A percentile compares a stretch with the other conserved stretches of the same genome.
phyloP scores from a whole-genome alignment of 305 asterid species.

The Fraxinus paxiana region DNA sequence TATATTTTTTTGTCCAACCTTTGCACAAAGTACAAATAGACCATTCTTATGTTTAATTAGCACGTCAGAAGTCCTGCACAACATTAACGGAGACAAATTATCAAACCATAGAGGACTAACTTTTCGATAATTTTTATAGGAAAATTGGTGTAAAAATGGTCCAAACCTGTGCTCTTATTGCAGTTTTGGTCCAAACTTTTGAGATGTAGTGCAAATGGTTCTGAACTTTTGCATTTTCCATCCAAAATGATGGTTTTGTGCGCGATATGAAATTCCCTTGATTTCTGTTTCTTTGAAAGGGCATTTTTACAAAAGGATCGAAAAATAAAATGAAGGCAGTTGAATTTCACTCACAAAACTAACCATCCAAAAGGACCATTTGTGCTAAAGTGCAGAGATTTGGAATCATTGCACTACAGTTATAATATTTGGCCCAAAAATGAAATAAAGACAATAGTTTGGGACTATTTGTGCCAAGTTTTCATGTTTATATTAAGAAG shows the following conservation, averaged over 20 bases:
- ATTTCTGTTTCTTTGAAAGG: neutral
- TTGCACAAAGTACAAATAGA: neutral
- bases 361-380: too few relatives aligned
- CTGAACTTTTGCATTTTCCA: neutral
- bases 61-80: neutral
- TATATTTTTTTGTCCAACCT: neutral
- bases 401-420: neutral
- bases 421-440: neutral
- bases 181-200: neutral
- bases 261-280: neutral
- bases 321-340: neutral
- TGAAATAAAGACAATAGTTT: neutral
- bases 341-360: neutral
- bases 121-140: neutral
- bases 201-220: neutral
- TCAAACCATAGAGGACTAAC: neutral
- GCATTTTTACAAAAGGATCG: neutral
- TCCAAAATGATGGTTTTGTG: neutral
- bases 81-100: neutral
- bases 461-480: neutral
- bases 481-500: neutral
- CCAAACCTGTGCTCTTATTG: neutral
- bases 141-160: neutral
- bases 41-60: neutral
- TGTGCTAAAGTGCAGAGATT: neutral